Evolutionary conservation across 2,329 filamentous ascomycete genomes (phyloP).

Genomic region (Alternaria atra): DNA sequence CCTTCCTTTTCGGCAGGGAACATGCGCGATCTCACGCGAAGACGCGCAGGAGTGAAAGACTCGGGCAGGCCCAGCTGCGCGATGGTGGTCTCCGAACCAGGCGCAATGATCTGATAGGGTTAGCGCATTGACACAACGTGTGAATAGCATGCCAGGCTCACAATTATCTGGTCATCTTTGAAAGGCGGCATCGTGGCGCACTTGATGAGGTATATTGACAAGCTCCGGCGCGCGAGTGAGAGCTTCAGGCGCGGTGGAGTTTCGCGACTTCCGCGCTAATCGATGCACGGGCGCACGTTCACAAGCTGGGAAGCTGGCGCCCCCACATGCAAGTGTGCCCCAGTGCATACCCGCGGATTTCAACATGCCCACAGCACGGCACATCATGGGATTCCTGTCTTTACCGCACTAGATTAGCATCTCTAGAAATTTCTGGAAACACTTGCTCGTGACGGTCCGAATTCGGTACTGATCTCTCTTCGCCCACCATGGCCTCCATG

Average conservation of each 20-base stretch:
- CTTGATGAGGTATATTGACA: constrained; percentile 26
- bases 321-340: constrained; percentile 24
- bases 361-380: constrained; percentile 33
- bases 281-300: constrained; percentile 15
- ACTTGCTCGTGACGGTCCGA: constrained; percentile 17
- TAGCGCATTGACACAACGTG: constrained; percentile 16
- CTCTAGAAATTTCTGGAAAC: constrained; percentile 4
- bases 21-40: constrained; percentile 92
- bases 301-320: constrained; percentile 5
- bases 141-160: constrained; percentile 29
- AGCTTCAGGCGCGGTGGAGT: constrained; percentile 18
- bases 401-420: constrained; percentile 13
- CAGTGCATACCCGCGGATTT: constrained; percentile 17
- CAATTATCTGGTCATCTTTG: constrained; percentile 58
- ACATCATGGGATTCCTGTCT: constrained; percentile 28
- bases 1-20: constrained; percentile 80
- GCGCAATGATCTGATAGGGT: constrained; percentile 69
- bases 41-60: constrained; percentile 87
- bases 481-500: constrained; percentile 32
- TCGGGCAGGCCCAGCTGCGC: constrained; percentile 90
- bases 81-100: constrained; percentile 87
- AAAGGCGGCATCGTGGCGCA: constrained; percentile 54
- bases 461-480: constrained; percentile 3
- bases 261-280: constrained; percentile 19
- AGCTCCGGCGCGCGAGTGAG: constrained; percentile 22